phyloP scores from a whole-genome alignment of 2,329 filamentous ascomycete genomes.

The Endoconidiophora laricicola region DNA sequence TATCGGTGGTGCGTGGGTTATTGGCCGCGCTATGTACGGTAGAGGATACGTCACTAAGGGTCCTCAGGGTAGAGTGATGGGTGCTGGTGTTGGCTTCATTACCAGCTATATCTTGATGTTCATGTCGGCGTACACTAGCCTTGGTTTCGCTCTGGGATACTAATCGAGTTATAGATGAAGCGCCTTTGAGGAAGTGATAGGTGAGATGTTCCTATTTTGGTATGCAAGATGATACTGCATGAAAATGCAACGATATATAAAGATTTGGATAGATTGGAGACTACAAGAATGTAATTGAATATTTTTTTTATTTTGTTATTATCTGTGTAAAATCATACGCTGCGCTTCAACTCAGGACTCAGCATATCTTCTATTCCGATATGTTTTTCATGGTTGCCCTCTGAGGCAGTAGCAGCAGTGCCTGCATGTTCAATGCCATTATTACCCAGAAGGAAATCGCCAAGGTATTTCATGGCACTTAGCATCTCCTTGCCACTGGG shows the following conservation, averaged over 20 bases:
- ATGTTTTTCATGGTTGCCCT: slow-evolving; percentile 15
- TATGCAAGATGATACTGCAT: not conserved
- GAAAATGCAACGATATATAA: not conserved
- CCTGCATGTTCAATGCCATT: slow-evolving; percentile 41
- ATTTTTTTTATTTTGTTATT: not conserved
- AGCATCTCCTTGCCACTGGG: slow-evolving; percentile 80
- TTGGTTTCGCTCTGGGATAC: slow-evolving; percentile 22
- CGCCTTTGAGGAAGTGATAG: not conserved
- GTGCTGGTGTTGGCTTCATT: slow-evolving; percentile 21
- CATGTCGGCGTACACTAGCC: slow-evolving; percentile 27
- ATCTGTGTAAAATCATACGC: not conserved
- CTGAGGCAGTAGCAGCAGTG: not conserved
- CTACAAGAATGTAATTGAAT: not conserved
- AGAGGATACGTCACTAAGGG: slow-evolving; percentile 34
- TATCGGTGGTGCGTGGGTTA: slow-evolving; percentile 36
- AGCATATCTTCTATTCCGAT: not conserved
- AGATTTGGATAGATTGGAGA: not conserved
- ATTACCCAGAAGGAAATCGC: slow-evolving; percentile 58
- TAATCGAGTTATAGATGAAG: slow-evolving; percentile 14
- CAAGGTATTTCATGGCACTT: slow-evolving; percentile 68
- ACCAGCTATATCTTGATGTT: slow-evolving; percentile 25
- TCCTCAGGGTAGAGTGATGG: slow-evolving; percentile 28
- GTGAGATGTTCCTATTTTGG: not conserved
- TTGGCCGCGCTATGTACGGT: slow-evolving; percentile 36
- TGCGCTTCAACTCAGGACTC: slow-evolving; percentile 3